phyloP scores from a whole-genome alignment of 129 eudicot genomes.

The Ambrosia artemisiifolia region DNA sequence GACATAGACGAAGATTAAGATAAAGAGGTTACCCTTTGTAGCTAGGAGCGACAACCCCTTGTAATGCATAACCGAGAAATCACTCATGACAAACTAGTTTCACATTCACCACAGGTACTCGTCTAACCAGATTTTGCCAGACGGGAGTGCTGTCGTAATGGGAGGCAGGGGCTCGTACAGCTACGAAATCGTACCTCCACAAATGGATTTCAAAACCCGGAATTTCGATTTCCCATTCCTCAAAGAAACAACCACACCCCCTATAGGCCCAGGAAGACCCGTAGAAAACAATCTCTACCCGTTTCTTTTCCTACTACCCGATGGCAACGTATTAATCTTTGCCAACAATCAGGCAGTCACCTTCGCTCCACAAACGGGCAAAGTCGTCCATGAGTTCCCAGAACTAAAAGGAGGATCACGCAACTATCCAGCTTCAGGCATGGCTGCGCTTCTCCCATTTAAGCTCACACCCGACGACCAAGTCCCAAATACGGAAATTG shows the following conservation, averaged over 20 bases:
- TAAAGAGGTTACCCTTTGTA: too few relatives aligned
- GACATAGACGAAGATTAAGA: too few relatives aligned
- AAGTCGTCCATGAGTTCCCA: not conserved
- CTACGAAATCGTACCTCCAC: constrained; percentile 60
- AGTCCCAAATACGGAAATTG: constrained; percentile 26
- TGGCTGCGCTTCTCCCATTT: constrained; percentile 37
- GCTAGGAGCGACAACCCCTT: too few relatives aligned
- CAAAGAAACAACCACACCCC: constrained; percentile 38
- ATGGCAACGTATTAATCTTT: constrained; percentile 25
- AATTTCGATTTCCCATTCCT: constrained; percentile 46
- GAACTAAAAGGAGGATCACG: constrained; percentile 28
- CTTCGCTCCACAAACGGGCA: constrained; percentile 6
- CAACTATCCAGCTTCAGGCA: constrained; percentile 53
- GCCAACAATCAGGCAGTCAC: constrained; percentile 30
- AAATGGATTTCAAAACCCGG: constrained; percentile 19
- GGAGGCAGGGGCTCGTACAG: constrained; percentile 63
- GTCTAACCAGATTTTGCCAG: constrained; percentile 28
- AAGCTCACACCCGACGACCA: constrained; percentile 10
- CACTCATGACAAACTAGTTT: not conserved
- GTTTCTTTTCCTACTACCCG: constrained; percentile 22
- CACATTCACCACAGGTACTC: constrained; percentile 12
- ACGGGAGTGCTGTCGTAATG: constrained; percentile 49
- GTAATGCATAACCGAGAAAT: too few relatives aligned
- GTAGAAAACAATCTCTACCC: constrained; percentile 35
- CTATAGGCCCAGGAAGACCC: constrained; percentile 43